Evolutionary conservation across 2,329 filamentous ascomycete species (phyloP), one percentile per base, ranked within the genome.

Genomic region (Epichloe sp.): DNA sequence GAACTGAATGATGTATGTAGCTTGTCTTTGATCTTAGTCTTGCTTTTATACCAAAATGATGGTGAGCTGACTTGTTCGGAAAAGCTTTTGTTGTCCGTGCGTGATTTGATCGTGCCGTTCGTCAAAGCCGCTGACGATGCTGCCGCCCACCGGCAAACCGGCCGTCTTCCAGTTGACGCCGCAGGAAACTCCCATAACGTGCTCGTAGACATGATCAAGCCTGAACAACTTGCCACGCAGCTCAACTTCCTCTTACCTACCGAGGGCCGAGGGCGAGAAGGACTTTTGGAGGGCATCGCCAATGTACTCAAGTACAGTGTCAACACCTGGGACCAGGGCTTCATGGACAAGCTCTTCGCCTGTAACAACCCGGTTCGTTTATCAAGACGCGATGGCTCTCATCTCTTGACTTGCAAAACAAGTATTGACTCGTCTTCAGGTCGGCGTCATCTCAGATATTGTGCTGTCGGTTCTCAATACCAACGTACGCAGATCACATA

Each of bases 281-380:
- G 90, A 0, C 71, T 96, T 35, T 71, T 95, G 31, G 75, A 80
- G 36, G 79, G 80, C 3, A 76, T 95, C 44, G 72, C 81, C 57
- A 78, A 82, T 54, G 75, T 96, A 19, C 74, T 97, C 42, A 76
- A 79, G 56, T 89, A 94, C 67, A 93, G 86, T 62, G 91, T 97
- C 62, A 98, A 98, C 69, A 96, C 91, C n/a, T 97, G 90, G 87
- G 86, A 95, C 62, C 90, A 95, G 68, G 91, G 91, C 11, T 98
- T 97, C 68, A 70, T 97, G 62, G 90, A 96, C 69, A 97, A 98
- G 71, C 74, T 97, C 17, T 97, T 96, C 67, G 81, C 86, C n/a
- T 85, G 84, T 56, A 94, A 88, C 40, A 93, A 93, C 62, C 85
- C 91, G 42, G 83, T 85, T 62, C 54, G 77, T 68, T 15, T 37